Percentiles rank a stretch among this genome's conserved stretches.
These are phyloP conservation scores for Sporisorium reilianum DNA, from an alignment of 1,284 basidiomycete species.

Conservation along the genomic window DNA sequence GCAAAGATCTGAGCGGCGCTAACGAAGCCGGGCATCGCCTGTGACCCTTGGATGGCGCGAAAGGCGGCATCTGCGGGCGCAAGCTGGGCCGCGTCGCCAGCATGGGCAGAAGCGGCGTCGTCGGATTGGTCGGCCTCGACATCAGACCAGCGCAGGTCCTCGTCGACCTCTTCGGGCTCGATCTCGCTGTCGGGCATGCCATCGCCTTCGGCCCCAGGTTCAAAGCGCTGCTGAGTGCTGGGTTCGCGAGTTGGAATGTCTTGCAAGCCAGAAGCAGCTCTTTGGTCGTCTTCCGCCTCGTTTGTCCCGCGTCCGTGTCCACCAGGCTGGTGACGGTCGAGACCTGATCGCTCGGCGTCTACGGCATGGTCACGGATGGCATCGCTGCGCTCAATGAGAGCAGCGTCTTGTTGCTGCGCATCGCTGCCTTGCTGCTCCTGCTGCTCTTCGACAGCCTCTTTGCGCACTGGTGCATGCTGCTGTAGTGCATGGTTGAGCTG, in stretches of 20 bases:
- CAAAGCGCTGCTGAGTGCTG: not conserved
- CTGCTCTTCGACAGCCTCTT: not conserved
- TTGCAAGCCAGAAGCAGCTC: not conserved
- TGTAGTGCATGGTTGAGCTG: not conserved
- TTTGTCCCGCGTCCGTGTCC: not conserved
- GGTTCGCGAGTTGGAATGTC: not conserved
- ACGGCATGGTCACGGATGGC: not conserved
- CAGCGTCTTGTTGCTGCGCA: constrained; percentile 5
- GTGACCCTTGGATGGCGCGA: constrained; percentile 31
- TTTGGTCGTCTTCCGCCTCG: not conserved
- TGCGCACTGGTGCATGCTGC: not conserved
- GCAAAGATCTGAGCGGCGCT: constrained; percentile 38
- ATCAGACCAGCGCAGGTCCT: constrained; percentile 44
- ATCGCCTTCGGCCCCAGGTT: constrained; percentile 24
- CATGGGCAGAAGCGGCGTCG: constrained; percentile 3
- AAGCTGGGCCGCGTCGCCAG: not conserved
- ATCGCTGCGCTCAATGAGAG: not conserved
- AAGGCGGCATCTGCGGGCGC: constrained; percentile 15
- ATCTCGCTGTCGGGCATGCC: constrained; percentile 39
- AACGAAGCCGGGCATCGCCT: constrained; percentile 38
- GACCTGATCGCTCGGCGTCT: not conserved
- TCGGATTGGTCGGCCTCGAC: constrained; percentile 15
- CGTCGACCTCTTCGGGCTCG: constrained; percentile 43
- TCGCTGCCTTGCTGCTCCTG: not conserved
- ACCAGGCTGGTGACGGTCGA: not conserved